Base-by-base conservation (phyloP, 345 rosid species). In the Aquilaria yunnanensis region DNA sequence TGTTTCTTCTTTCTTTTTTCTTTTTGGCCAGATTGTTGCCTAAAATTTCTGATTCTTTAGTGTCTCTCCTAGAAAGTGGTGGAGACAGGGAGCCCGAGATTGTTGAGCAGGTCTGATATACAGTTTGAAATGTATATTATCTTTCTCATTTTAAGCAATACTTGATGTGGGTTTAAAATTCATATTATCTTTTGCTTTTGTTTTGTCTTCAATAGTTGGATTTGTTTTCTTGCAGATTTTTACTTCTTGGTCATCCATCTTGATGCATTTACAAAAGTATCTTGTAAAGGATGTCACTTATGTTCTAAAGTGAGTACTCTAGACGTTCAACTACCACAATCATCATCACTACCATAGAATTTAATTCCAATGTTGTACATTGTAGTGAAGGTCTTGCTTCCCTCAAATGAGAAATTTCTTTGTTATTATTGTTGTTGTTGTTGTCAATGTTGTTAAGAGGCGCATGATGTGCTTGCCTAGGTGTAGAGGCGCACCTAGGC, bases 71-170 rank as follows among this genome's bases (percentile, higher is more conserved):
- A 41, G 57, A 85, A 71, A 77, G 68, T 77, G 97, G 97, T 61
- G 99, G 86, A 16, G 84, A 86, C 57, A 85, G 86, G 68, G 97
- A 90, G 72, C 83, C 99, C 23, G 97, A 93, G 67, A 85, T 90
- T 64, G 68, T 93, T 71, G 89, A 93, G 79, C 96, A 89, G 98
- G 98, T 92, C 59, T 63, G 51, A 29, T 48, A 57, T 51, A 47
- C 62, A 32, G 32, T 59, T 74, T 67, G 8, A 9, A 37, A 37
- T 37, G 9, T 37, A 5, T 4, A 37, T 47, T 14, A 2, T 52
- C 16, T 46, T 51, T 64, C 47, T 23, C 23, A 23, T 32, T 41
- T 3, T 56, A 47, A 65, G 43, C 1, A 64, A 51, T n/a, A 32
- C 32, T 61, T 59, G 31, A 46, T 59, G 9, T 53, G 32, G 47